These are phyloP conservation scores for Mycena latifolia DNA, from an alignment of 768 basidiomycete genomes.

Conservation along the genomic window DNA sequence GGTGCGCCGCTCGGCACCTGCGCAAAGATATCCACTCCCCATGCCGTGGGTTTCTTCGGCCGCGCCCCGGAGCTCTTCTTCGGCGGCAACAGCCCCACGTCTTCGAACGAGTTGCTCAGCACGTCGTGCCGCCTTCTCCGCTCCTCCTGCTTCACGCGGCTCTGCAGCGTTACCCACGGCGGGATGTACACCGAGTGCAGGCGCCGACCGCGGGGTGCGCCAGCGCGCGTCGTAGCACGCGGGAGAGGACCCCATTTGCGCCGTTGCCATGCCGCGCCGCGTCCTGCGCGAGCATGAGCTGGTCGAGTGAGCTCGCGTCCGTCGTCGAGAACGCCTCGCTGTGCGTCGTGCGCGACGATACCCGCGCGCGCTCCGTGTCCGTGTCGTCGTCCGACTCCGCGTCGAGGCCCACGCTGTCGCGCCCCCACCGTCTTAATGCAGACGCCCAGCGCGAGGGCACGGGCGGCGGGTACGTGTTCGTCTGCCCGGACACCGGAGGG, in stretches of 20 bases:
- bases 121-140: conserved; percentile 76
- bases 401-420: conserved; percentile 43
- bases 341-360: conserved; percentile 67
- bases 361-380: conserved; percentile 34
- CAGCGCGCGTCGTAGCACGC: conserved; percentile 20
- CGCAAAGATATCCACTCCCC: conserved; percentile 61
- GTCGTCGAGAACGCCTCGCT: conserved; percentile 72
- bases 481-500: conserved; percentile 9
- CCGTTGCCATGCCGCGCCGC: conserved; percentile 26
- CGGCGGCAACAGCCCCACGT: conserved; percentile 81
- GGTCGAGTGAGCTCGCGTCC: conserved; percentile 66
- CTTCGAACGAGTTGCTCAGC: conserved; percentile 81
- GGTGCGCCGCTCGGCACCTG: conserved; percentile 76
- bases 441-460: not conserved
- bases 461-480: conserved; percentile 23
- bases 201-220: conserved; percentile 6
- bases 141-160: conserved; percentile 75
- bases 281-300: conserved; percentile 49
- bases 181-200: conserved; percentile 47
- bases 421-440: conserved; percentile 42
- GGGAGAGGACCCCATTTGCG: conserved; percentile 29
- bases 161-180: conserved; percentile 76
- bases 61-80: conserved; percentile 45
- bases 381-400: conserved; percentile 32
- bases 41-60: conserved; percentile 33